Evolutionary conservation across 176 grass and related monocot species (phyloP).

Genomic region (Aegilops speltoides): DNA sequence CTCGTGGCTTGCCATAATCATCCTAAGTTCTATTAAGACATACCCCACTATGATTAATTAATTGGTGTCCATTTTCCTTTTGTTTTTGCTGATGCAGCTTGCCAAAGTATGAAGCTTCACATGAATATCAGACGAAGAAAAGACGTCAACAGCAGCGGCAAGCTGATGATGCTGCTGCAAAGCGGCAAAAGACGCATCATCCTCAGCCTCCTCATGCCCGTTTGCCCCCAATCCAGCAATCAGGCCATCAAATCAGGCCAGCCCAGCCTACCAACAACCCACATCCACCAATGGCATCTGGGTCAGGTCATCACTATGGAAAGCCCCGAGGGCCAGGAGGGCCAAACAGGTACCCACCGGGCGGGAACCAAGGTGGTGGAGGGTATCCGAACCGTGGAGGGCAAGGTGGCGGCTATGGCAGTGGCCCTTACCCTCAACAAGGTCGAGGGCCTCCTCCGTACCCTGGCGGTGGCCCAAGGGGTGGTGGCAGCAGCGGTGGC

Average conservation of each 20-base stretch:
- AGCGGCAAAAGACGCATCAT: conserved; percentile 63
- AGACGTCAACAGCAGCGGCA: conserved; percentile 70
- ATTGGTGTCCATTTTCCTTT: not conserved
- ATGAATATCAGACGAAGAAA: conserved; percentile 75
- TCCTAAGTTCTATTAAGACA: not conserved
- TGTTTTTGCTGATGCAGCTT: conserved; percentile 41
- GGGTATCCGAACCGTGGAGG: conserved; percentile 56
- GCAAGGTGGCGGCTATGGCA: conserved; percentile 54
- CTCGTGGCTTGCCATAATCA: not conserved
- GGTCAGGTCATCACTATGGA: conserved; percentile 52
- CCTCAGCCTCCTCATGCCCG: conserved; percentile 52
- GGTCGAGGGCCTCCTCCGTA: conserved; percentile 50
- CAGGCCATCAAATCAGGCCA: conserved; percentile 55
- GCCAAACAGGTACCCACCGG: conserved; percentile 53
- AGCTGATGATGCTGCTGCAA: conserved; percentile 62
- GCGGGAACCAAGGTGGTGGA: conserved; percentile 56
- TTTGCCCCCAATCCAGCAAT: conserved; percentile 66
- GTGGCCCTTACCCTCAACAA: conserved; percentile 54
- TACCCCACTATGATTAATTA: not conserved
- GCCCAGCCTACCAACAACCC: conserved; percentile 52
- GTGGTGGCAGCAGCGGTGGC: conserved; percentile 37
- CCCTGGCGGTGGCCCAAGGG: conserved; percentile 46
- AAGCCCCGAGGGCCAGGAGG: conserved; percentile 57
- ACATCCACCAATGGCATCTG: conserved; percentile 54
- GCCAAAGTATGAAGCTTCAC: conserved; percentile 68